These are phyloP conservation scores for Clonostachys byssicola DNA, from an alignment of 2,329 filamentous ascomycete genomes.

Conservation along the genomic window DNA sequence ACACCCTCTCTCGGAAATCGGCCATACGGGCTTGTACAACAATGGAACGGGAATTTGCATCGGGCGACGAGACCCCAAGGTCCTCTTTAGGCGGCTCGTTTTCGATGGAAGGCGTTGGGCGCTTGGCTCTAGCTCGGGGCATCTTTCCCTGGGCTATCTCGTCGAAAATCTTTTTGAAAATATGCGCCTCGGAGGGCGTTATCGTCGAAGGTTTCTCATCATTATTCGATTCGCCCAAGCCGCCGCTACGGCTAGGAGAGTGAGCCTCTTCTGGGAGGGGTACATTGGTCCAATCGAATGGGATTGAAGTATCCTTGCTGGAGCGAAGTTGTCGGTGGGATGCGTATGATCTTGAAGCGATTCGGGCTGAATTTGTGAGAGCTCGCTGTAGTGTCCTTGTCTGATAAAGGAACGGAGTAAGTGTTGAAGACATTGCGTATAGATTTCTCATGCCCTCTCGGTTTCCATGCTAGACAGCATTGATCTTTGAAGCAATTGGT, in stretches of 20 bases:
- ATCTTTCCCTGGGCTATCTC: slow-evolving; percentile 30
- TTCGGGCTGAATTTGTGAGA: slow-evolving; percentile 8
- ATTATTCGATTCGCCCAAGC: neutral
- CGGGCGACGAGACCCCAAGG: neutral
- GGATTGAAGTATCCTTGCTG: slow-evolving; percentile 28
- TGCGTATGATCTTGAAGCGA: too few relatives aligned
- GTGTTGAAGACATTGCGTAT: slow-evolving; percentile 37
- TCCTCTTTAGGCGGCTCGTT: neutral
- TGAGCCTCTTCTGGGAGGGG: slow-evolving; percentile 11
- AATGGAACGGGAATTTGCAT: slow-evolving; percentile 16
- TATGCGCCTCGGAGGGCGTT: slow-evolving; percentile 50
- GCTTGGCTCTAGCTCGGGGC: slow-evolving; percentile 12
- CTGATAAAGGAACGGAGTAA: slow-evolving; percentile 68
- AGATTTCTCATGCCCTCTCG: too few relatives aligned
- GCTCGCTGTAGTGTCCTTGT: slow-evolving; percentile 51
- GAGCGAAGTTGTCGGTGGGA: too few relatives aligned
- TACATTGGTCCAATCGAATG: slow-evolving; percentile 43
- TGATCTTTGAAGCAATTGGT: neutral
- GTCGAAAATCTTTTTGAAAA: slow-evolving; percentile 55
- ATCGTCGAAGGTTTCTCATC: slow-evolving; percentile 38
- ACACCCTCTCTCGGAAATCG: slow-evolving; percentile 25
- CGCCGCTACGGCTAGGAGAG: neutral
- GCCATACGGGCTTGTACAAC: slow-evolving; percentile 23
- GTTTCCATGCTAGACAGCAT: too few relatives aligned
- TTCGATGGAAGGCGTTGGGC: neutral